A percentile compares a stretch with the other conserved stretches of the same genome.
Conservation (phyloP, 2,329 filamentous ascomycete species). For the Scedosporium dehoogii region DNA sequence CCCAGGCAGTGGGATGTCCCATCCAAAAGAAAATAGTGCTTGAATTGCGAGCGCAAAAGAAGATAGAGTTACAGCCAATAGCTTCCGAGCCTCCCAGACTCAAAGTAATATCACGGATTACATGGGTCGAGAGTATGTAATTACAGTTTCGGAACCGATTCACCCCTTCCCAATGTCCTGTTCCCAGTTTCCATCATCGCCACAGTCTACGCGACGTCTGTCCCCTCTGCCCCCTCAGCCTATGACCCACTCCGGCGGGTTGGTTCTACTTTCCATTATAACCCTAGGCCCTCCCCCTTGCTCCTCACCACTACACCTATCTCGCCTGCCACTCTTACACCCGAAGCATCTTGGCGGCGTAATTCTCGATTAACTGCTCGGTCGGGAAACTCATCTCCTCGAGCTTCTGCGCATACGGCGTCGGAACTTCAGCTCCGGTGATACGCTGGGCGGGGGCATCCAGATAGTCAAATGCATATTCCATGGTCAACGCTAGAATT, state of each 20-base stretch:
- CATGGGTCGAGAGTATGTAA: background rate
- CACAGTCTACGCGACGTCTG: background rate
- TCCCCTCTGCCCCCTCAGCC: background rate
- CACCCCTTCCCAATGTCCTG: background rate
- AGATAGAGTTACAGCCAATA: background rate
- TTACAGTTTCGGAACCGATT: background rate
- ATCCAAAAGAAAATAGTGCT: background rate
- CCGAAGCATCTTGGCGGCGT: constrained; percentile 79
- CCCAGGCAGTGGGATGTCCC: too few relatives aligned
- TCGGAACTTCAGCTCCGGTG: constrained; percentile 94
- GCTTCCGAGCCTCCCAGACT: background rate
- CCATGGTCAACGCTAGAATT: constrained; percentile 89
- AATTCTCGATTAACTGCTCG: constrained; percentile 76
- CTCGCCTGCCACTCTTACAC: constrained; percentile 40
- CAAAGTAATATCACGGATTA: background rate
- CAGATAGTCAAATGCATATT: constrained; percentile 97
- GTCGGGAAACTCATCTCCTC: constrained; percentile 95
- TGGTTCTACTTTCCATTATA: background rate
- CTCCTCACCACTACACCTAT: background rate
- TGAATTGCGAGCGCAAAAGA: background rate
- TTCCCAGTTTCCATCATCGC: background rate
- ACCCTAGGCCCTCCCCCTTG: background rate
- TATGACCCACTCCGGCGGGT: background rate
- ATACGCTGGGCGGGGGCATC: constrained; percentile 88
- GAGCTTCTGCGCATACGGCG: constrained; percentile 84